Conservation (phyloP, 345 rosid species). For the Gossypium raimondii region DNA sequence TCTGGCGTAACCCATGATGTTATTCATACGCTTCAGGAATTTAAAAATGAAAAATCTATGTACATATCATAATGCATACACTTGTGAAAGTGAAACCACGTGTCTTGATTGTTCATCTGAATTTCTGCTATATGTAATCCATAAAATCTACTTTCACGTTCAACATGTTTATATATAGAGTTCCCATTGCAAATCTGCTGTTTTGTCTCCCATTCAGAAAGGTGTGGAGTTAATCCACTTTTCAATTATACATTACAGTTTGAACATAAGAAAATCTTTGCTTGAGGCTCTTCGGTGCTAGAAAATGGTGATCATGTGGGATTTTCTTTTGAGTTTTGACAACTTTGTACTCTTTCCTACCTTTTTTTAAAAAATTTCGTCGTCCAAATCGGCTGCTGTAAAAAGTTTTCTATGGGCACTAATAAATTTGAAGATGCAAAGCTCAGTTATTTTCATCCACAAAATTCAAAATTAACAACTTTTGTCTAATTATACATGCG, state of each 20-base stretch:
- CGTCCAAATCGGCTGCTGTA: too few species aligned
- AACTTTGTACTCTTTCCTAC: too few species aligned
- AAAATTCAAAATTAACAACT: too few species aligned
- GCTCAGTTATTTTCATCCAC: too few species aligned
- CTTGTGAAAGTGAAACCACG: not conserved
- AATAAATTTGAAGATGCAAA: too few species aligned
- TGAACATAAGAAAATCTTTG: not conserved
- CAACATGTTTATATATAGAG: not conserved
- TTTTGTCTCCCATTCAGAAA: too few species aligned
- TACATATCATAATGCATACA: not conserved
- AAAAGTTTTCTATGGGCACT: too few species aligned
- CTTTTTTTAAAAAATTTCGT: too few species aligned
- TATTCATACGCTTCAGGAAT: not conserved
- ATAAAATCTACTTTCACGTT: not conserved
- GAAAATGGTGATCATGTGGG: not conserved
- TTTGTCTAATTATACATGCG: too few species aligned
- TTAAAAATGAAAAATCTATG: not conserved
- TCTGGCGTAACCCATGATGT: not conserved
- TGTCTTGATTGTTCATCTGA: slow-evolving; percentile 10
- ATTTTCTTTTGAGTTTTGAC: too few species aligned
- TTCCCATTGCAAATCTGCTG: not conserved
- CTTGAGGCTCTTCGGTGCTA: not conserved
- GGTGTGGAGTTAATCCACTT: too few species aligned
- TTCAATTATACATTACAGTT: too few species aligned
- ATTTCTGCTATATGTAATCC: not conserved